Evolutionary conservation across 2,329 filamentous ascomycete genomes (phyloP).

Genomic region (Aspergillus oerlinghausenensis): DNA sequence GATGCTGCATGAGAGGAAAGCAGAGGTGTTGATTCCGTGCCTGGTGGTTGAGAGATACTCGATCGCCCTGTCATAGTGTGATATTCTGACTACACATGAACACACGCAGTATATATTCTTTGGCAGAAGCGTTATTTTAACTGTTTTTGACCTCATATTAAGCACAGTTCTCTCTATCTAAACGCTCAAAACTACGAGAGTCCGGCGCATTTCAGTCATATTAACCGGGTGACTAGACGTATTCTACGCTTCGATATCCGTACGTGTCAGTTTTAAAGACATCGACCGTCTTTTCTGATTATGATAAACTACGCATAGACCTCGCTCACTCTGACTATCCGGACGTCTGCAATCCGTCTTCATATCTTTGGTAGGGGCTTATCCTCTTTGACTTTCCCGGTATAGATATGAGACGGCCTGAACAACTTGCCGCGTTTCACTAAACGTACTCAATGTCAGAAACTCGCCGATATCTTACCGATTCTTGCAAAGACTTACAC

Average conservation of each 20-base stretch:
- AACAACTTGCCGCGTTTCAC: conserved; percentile 26
- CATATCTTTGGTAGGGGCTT: conserved; percentile 11
- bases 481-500: conserved; percentile 14
- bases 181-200: background rate
- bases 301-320: background rate
- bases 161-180: background rate
- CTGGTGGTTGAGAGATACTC: background rate
- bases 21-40: conserved; percentile 15
- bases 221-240: background rate
- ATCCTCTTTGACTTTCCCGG: conserved; percentile 10
- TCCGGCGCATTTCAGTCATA: background rate
- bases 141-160: background rate
- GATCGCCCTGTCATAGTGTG: background rate
- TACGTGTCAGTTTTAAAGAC: background rate
- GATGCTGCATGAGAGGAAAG: background rate
- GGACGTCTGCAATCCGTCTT: background rate
- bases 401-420: conserved; percentile 27
- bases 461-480: conserved; percentile 11
- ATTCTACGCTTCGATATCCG: background rate
- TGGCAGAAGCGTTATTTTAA: background rate
- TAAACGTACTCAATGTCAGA: conserved; percentile 9
- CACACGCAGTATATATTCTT: background rate
- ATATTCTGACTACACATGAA: background rate
- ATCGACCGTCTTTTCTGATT: background rate
- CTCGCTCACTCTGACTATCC: background rate